Conservation (phyloP, 495 filamentous ascomycete species). For the Penicillium taxi region DNA sequence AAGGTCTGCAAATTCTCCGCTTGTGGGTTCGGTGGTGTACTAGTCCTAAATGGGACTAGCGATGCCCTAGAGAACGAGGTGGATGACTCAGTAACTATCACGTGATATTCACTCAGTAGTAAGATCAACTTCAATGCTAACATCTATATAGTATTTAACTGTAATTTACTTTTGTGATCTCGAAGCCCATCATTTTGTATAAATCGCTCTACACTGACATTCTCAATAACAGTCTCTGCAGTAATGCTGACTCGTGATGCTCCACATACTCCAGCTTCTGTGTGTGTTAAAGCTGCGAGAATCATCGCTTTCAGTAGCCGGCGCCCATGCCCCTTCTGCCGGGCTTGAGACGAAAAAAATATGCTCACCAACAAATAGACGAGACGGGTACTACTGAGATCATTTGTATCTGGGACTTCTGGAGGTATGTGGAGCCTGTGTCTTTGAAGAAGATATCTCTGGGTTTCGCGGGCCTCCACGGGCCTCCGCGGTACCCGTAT, state of each 20-base stretch:
- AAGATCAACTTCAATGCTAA: no score
- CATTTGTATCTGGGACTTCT: slow-evolving; percentile 6
- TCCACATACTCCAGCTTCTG: slow-evolving; percentile 16
- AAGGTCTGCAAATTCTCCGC: slow-evolving; percentile 36
- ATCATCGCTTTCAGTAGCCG: slow-evolving; percentile 31
- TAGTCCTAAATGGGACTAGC: slow-evolving; percentile 26
- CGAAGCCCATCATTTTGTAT: slow-evolving; percentile 42
- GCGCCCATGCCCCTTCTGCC: slow-evolving; percentile 36
- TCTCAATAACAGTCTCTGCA: slow-evolving; percentile 32
- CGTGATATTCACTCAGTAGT: slow-evolving; percentile 1
- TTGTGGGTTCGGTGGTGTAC: slow-evolving; percentile 34
- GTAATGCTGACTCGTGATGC: slow-evolving; percentile 16
- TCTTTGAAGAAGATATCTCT: slow-evolving; percentile 10
- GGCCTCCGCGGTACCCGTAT: slow-evolving; percentile 18
- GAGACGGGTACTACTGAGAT: slow-evolving; percentile 17
- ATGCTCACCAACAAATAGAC: slow-evolving; percentile 27
- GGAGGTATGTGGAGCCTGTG: slow-evolving; percentile 1
- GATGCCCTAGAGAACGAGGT: slow-evolving; percentile 29
- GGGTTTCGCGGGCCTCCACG: slow-evolving; percentile 1
- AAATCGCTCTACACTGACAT: slow-evolving; percentile 31
- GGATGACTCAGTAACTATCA: slow-evolving; percentile 16
- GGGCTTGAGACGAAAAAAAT: slow-evolving; percentile 37
- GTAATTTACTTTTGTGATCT: background rate
- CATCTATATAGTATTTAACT: background rate
- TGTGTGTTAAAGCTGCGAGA: slow-evolving; percentile 12